Base-by-base conservation (phyloP, 495 filamentous ascomycete species). In the Viridothelium virens region DNA sequence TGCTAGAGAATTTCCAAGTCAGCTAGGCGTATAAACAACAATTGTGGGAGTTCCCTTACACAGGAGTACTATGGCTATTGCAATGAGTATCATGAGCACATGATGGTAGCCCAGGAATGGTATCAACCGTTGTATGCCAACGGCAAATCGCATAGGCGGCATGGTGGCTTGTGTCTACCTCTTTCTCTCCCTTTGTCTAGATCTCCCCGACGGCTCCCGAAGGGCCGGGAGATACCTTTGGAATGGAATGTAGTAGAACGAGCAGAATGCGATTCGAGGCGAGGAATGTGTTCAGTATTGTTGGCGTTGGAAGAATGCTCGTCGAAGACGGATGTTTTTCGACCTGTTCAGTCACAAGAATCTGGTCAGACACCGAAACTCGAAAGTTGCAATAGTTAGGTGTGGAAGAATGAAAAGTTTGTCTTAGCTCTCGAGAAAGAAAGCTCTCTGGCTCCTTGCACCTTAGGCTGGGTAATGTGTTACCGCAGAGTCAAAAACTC, bases 91-190 rank as follows among this genome's bases (percentile, higher is more conserved):
- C 94, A 99, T 97, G 70, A 99, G 83, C 59, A 97, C 89, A 85
- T 99, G 94, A 78, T 99, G 94, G 78, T 97, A 99, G 68, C 95
- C 94, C 67, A 99, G 86, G 79, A 96, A 91, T 66, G 94, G 93
- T 79, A 97, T 83, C 73, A 93, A 85, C 72, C 77, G 71, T 69
- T 77, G 74, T 47, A 79, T 71, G 71, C 74, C 75, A 62, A 79
- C 75, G 11, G 77, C 74, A 68, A 79, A 79, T 65, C 72, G 63
- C 65, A 76, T 66, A 61, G 73, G 72, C 62, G 76, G 68, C 77
- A 79, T 79, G 59, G 65, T 75, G 69, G 68, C 63, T 63, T 68
- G 62, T 68, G 67, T 66, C 65, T 68, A 63, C 44, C 38, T 64
- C 63, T 56, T 14, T 69, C 61, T 70, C 47, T 61, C 16, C 38